A percentile compares a stretch with the other conserved stretches of the same genome.
Conservation (phyloP, 352 stramenopile genomes). For the Pseudoperonospora humuli region DNA sequence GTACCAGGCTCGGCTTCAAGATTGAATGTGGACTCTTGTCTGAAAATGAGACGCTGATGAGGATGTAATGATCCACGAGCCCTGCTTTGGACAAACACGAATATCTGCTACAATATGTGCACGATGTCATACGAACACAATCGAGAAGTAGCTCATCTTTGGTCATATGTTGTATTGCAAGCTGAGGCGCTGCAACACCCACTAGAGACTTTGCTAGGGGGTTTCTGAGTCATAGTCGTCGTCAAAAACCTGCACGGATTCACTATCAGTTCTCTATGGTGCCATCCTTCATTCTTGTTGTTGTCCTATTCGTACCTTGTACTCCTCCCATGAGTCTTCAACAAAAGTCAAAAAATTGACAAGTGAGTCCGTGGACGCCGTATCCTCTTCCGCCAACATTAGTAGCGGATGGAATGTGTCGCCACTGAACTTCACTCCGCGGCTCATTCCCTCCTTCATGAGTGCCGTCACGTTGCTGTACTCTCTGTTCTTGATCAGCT, state of each 20-base stretch:
- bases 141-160: slow-evolving; percentile 3
- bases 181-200: not conserved
- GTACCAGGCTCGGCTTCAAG: slow-evolving; percentile 29
- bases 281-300: not conserved
- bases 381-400: slow-evolving; percentile 35
- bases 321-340: slow-evolving; percentile 57
- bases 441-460: slow-evolving; percentile 31
- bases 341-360: slow-evolving; percentile 54
- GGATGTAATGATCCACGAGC: no score
- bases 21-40: no score
- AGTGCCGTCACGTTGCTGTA: slow-evolving; percentile 38
- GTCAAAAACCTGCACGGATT: slow-evolving; percentile 19
- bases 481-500: slow-evolving; percentile 32
- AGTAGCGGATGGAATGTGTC: slow-evolving; percentile 55
- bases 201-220: slow-evolving; percentile 16
- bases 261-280: not conserved
- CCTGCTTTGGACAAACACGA: slow-evolving; percentile 10
- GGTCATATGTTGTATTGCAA: slow-evolving; percentile 17
- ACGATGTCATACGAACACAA: no score
- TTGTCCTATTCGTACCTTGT: slow-evolving; percentile 29
- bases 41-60: no score
- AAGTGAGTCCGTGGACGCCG: slow-evolving; percentile 42
- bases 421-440: slow-evolving; percentile 43
- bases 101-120: not conserved
- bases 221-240: slow-evolving; percentile 24